Conservation (phyloP, 306 rosid genomes). For the Prunus persica region DNA sequence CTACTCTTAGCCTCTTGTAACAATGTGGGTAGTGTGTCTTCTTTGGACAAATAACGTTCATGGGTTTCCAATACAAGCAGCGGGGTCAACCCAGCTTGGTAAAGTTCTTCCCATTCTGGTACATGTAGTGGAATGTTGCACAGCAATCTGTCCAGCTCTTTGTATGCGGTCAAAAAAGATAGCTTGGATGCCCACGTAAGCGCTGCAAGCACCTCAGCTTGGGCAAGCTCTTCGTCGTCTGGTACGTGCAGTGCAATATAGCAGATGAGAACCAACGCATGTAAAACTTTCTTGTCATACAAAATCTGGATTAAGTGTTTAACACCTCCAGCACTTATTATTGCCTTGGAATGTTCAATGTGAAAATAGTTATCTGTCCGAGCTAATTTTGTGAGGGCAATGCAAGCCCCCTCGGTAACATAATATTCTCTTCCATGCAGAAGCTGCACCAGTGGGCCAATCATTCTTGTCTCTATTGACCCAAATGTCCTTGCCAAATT, state of each 20-base stretch:
- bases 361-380: conserved; percentile 58
- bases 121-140: no score
- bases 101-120: no score
- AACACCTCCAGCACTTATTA: conserved; percentile 56
- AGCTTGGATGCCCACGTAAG: conserved; percentile 81
- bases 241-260: conserved; percentile 76
- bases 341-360: conserved; percentile 66
- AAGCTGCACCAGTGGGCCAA: conserved; percentile 60
- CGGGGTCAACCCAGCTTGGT: no score
- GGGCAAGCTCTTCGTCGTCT: conserved; percentile 68
- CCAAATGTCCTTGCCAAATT: conserved; percentile 69
- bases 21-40: conserved; percentile 40
- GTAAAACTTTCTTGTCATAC: conserved; percentile 53
- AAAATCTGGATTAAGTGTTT: conserved; percentile 70
- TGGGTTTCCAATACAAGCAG: no score
- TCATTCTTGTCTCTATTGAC: conserved; percentile 67
- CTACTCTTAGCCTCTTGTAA: conserved; percentile 60
- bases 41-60: conserved; percentile 19
- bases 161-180: conserved; percentile 19
- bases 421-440: conserved; percentile 69
- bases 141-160: no score
- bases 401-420: conserved; percentile 45
- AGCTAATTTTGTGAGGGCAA: conserved; percentile 68
- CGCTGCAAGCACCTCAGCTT: conserved; percentile 57
- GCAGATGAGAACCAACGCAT: conserved; percentile 51